These are phyloP conservation scores for Paecilomyces formosus DNA, from an alignment of 2,329 filamentous ascomycete species.

Conservation along the genomic window DNA sequence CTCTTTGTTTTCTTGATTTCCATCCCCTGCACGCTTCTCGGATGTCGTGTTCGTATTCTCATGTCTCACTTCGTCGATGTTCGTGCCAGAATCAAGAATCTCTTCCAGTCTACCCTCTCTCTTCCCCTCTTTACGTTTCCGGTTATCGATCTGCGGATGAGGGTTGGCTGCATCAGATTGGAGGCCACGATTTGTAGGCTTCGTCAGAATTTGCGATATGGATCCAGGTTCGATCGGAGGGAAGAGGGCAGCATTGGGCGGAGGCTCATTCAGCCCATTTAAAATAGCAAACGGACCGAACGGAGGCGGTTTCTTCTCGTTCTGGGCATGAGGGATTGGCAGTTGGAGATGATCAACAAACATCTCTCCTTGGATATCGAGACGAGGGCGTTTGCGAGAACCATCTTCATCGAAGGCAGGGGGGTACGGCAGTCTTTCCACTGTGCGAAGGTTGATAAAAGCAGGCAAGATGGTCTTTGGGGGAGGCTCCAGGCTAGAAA, in stretches of 20 bases:
- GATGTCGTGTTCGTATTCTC: constrained; percentile 7
- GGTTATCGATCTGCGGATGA: constrained; percentile 10
- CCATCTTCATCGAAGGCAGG: constrained; percentile 31
- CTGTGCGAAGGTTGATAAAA: constrained; percentile 41
- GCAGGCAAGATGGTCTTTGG: constrained; percentile 36
- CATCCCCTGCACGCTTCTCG: neutral
- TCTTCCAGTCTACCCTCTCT: constrained; percentile 28
- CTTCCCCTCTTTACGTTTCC: constrained; percentile 20
- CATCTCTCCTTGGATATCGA: constrained; percentile 33
- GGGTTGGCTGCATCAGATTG: constrained; percentile 14
- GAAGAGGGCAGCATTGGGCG: constrained; percentile 53
- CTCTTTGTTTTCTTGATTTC: constrained; percentile 4
- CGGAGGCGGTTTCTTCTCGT: constrained; percentile 36
- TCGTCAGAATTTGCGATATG: constrained; percentile 28
- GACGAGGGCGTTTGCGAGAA: constrained; percentile 35
- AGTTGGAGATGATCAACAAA: constrained; percentile 40
- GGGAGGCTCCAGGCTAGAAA: constrained; percentile 27
- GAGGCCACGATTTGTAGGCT: constrained; percentile 21
- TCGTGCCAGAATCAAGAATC: constrained; percentile 22
- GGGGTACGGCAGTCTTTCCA: constrained; percentile 37
- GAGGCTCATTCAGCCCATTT: constrained; percentile 57
- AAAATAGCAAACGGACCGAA: constrained; percentile 43
- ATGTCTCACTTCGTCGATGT: constrained; percentile 11
- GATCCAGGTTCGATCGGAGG: constrained; percentile 52
- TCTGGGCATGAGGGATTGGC: constrained; percentile 40